phyloP scores from a whole-genome alignment of 2,329 filamentous ascomycete genomes.

The Colletotrichum siamense region DNA sequence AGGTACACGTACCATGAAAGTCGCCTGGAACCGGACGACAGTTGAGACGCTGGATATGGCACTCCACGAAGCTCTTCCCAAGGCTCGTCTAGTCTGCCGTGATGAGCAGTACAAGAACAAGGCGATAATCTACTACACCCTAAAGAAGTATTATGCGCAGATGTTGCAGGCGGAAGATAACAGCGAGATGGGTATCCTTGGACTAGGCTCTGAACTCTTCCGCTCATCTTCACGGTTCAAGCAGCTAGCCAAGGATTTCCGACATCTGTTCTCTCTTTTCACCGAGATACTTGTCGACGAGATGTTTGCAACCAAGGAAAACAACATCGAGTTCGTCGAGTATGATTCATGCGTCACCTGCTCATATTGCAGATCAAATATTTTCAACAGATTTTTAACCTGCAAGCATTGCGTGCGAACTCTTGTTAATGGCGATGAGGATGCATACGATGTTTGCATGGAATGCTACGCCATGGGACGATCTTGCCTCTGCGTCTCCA shows the following conservation, averaged over 20 bases:
- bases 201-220: constrained; percentile 52
- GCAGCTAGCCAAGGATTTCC: constrained; percentile 84
- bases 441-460: constrained; percentile 97
- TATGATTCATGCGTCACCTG: constrained; percentile 95
- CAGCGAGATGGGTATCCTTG: constrained; percentile 50
- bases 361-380: constrained; percentile 93
- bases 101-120: constrained; percentile 99
- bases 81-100: constrained; percentile 88
- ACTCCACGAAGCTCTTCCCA: constrained; percentile 84
- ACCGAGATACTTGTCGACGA: constrained; percentile 83
- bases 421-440: constrained; percentile 70
- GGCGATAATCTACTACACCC: constrained; percentile 87
- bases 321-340: constrained; percentile 74
- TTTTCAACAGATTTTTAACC: constrained; percentile 95
- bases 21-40: constrained; percentile 96
- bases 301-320: constrained; percentile 78
- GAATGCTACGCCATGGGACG: constrained; percentile 98
- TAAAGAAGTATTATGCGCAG: constrained; percentile 77
- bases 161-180: constrained; percentile 61
- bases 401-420: constrained; percentile 82
- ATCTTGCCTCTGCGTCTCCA: constrained; percentile 87
- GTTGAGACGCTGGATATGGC: constrained; percentile 90
- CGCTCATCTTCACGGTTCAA: constrained; percentile 54
- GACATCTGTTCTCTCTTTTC: constrained; percentile 78
- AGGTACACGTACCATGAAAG: constrained; percentile 94